These are phyloP conservation scores for Auricularia heimuer DNA, from an alignment of 768 basidiomycete species.

Conservation along the genomic window DNA sequence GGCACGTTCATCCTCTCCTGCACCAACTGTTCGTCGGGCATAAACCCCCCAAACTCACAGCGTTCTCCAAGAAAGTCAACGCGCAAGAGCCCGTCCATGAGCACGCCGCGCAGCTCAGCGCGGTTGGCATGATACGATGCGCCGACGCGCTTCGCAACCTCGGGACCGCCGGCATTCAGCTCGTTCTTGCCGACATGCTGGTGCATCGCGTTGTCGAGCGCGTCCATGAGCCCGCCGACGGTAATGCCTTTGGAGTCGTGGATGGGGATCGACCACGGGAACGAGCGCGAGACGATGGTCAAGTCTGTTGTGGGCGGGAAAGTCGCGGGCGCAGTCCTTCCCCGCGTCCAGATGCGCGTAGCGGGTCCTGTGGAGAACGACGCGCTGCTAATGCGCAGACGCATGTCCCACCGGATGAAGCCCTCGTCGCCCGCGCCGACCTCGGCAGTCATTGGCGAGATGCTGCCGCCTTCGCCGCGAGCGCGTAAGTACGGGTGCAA, in stretches of 20 bases:
- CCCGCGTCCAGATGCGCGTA: constrained; percentile 55
- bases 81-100: not conserved
- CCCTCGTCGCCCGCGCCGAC: constrained; percentile 32
- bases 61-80: not conserved
- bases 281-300: constrained; percentile 39
- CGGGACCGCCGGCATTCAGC: not conserved
- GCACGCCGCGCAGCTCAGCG: not conserved
- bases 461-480: constrained; percentile 4
- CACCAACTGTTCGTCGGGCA: not conserved
- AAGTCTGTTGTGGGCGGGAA: constrained; percentile 48
- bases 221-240: constrained; percentile 56
- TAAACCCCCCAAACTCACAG: not conserved
- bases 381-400: constrained; percentile 50
- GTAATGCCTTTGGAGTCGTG: constrained; percentile 48
- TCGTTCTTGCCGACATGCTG: constrained; percentile 14
- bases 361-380: constrained; percentile 51
- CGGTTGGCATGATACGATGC: not conserved
- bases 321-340: constrained; percentile 56
- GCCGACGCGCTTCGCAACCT: not conserved
- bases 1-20: not conserved
- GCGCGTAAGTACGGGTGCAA: not conserved
- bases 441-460: constrained; percentile 37
- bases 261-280: constrained; percentile 49
- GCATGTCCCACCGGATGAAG: constrained; percentile 67
- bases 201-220: constrained; percentile 41